A percentile compares a stretch with the other conserved stretches of the same genome.
Evolutionary conservation across 2,329 filamentous ascomycete genomes (phyloP).

Genomic region (Cladosporium sp.): DNA sequence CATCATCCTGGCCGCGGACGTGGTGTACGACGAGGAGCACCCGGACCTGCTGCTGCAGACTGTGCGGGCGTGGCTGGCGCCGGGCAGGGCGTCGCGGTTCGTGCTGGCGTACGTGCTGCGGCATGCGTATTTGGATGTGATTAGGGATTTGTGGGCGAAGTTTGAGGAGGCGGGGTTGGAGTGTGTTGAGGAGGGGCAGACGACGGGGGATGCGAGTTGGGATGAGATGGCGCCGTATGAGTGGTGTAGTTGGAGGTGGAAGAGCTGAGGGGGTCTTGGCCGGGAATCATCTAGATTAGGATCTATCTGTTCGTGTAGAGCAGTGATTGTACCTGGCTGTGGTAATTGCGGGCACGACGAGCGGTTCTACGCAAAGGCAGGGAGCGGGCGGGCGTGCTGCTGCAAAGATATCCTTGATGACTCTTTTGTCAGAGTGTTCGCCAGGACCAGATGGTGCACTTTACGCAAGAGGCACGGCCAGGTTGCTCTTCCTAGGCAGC

Average conservation of each 20-base stretch:
- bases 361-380: too few species aligned
- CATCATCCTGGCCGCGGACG: conserved; percentile 38
- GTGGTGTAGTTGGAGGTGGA: conserved; percentile 37
- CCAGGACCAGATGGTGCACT: too few species aligned
- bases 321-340: too few species aligned
- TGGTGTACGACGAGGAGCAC: conserved; percentile 38
- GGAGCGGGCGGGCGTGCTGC: too few species aligned
- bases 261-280: background rate
- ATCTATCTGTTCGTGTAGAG: too few species aligned
- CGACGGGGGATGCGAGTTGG: conserved; percentile 26
- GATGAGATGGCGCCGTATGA: conserved; percentile 34
- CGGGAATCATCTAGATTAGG: too few species aligned
- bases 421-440: too few species aligned
- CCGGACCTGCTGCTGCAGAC: conserved; percentile 33
- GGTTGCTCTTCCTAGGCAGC: too few species aligned
- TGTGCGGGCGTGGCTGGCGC: conserved; percentile 32
- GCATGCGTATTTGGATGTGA: conserved; percentile 38
- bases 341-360: too few species aligned
- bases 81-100: conserved; percentile 25
- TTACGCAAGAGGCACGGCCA: too few species aligned
- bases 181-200: conserved; percentile 30
- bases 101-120: conserved; percentile 36
- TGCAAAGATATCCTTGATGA: too few species aligned
- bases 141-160: conserved; percentile 36
- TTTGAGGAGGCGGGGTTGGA: conserved; percentile 34